phyloP scores from a whole-genome alignment of 169 alveolate species.

The Cryptosporidium ubiquitum region DNA sequence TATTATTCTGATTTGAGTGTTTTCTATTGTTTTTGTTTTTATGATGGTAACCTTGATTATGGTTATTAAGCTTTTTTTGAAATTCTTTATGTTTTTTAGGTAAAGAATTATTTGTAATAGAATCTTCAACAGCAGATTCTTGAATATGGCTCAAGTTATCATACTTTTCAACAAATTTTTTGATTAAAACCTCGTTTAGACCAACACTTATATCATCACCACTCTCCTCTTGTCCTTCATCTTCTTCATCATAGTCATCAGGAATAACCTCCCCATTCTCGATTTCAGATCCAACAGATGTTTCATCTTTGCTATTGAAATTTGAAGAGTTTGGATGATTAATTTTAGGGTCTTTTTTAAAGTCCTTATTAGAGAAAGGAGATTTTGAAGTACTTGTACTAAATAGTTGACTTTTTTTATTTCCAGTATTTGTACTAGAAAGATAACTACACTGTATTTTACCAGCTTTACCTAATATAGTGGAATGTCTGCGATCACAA shows the following conservation, averaged over 20 bases:
- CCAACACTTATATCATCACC: constrained; percentile 27
- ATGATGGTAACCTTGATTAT: not conserved
- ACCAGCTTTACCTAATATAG: constrained; percentile 64
- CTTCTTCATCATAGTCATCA: not conserved
- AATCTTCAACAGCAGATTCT: constrained; percentile 42
- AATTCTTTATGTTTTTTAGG: not conserved
- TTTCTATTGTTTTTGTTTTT: not conserved
- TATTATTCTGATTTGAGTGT: not conserved
- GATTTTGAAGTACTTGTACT: not conserved
- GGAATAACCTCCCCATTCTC: not conserved
- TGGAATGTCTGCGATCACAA: constrained; percentile 69
- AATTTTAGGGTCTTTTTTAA: constrained; percentile 14
- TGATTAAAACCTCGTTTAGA: not conserved
- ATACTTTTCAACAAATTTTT: constrained; percentile 25
- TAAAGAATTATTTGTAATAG: not conserved
- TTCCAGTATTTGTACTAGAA: not conserved
- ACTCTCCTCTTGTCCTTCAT: constrained; percentile 30
- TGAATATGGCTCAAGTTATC: constrained; percentile 35
- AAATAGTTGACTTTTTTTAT: not conserved
- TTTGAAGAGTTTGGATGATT: not conserved
- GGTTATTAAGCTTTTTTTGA: not conserved
- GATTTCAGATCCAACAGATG: not conserved
- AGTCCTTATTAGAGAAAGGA: constrained; percentile 29
- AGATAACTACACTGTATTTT: constrained; percentile 17
- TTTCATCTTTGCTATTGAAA: not conserved